Evolutionary conservation across 2,329 filamentous ascomycete species (phyloP).

Genomic region (Xylaria polymorpha): DNA sequence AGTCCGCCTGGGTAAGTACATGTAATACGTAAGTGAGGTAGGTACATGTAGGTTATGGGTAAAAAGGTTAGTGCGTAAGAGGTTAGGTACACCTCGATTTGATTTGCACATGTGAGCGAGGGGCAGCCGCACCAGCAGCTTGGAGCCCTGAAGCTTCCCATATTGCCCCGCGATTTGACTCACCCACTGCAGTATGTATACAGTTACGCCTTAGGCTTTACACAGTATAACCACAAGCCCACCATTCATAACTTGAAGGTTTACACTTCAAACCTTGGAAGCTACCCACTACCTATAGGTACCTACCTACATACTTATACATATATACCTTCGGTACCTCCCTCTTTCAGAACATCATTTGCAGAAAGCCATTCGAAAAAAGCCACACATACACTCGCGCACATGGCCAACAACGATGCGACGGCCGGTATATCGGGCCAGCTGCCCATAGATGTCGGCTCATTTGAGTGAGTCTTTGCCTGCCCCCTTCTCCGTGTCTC

Average conservation of each 20-base stretch:
- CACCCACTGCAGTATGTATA: conserved; percentile 21
- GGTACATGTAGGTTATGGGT: not conserved
- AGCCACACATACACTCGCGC: not conserved
- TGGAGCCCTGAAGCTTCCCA: not conserved
- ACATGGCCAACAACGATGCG: conserved; percentile 41
- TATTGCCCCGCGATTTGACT: conserved; percentile 40
- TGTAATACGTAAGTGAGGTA: no score
- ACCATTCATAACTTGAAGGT: no score
- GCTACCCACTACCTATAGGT: no score
- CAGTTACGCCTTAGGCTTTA: not conserved
- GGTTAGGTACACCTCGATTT: no score
- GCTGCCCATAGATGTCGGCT: conserved; percentile 47
- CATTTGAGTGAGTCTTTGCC: conserved; percentile 45
- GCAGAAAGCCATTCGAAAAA: not conserved
- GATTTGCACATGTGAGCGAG: not conserved
- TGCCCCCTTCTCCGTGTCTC: not conserved
- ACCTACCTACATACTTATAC: no score
- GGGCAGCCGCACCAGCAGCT: not conserved
- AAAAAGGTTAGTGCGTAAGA: not conserved
- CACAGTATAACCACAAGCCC: no score
- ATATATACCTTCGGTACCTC: no score
- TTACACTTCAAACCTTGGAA: no score
- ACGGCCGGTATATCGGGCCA: conserved; percentile 34
- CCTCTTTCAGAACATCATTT: no score
- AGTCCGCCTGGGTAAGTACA: no score